phyloP scores from a whole-genome alignment of 805 yeast genomes.

The Hanseniaspora clermontiae region DNA sequence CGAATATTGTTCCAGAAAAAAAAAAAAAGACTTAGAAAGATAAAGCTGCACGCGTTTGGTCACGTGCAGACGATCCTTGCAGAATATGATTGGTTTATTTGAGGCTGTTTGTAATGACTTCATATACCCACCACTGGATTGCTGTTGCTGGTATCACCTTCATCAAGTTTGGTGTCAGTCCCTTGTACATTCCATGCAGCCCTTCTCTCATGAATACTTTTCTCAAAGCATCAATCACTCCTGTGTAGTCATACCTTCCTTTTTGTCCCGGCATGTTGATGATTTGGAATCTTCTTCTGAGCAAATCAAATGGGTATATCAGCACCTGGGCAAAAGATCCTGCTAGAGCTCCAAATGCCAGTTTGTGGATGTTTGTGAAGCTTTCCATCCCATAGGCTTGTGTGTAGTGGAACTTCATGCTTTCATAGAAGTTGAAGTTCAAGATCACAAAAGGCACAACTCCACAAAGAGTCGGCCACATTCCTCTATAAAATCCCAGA shows the following conservation, averaged over 20 bases:
- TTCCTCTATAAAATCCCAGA: constrained; percentile 65
- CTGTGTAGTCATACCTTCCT: constrained; percentile 70
- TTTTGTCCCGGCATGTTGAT: constrained; percentile 59
- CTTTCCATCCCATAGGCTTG: constrained; percentile 19
- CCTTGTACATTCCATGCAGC: constrained; percentile 54
- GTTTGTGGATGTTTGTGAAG: constrained; percentile 37
- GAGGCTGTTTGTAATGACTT: constrained; percentile 36
- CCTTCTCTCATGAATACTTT: constrained; percentile 69
- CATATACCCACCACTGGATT: constrained; percentile 81
- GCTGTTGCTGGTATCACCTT: constrained; percentile 95
- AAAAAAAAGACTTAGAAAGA: background rate
- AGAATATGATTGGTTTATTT: background rate
- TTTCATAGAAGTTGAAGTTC: constrained; percentile 82
- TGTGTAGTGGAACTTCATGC: constrained; percentile 43
- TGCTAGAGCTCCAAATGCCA: constrained; percentile 69
- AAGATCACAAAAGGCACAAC: constrained; percentile 94
- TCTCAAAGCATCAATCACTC: constrained; percentile 59
- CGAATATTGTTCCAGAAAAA: background rate
- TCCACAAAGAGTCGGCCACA: constrained; percentile 81
- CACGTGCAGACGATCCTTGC: background rate
- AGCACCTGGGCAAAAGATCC: constrained; percentile 85
- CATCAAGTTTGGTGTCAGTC: constrained; percentile 66
- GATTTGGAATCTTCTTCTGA: constrained; percentile 84
- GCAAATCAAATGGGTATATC: constrained; percentile 82
- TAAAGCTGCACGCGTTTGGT: background rate